A percentile compares a stretch with the other conserved stretches of the same genome.
Evolutionary conservation across 148 eudicot species (phyloP).

Genomic region (Euryodendron excelsum): DNA sequence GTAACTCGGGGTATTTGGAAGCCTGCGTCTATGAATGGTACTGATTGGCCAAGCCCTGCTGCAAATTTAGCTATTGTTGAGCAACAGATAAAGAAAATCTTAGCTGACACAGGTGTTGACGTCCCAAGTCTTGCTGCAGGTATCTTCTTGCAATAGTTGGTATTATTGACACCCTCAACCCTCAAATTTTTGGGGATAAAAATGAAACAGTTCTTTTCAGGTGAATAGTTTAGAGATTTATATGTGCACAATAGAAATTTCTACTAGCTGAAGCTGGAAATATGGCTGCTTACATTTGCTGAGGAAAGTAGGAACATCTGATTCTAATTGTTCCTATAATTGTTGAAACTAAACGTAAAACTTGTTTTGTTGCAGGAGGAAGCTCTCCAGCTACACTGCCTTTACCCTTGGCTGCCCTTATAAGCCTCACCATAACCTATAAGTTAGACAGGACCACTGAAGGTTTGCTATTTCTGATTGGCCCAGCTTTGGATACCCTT

Average conservation of each 20-base stretch:
- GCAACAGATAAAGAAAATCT: slow-evolving; percentile 76
- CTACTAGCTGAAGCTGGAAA: not conserved
- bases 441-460: slow-evolving; percentile 74
- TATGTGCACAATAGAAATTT: not conserved
- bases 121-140: slow-evolving; percentile 83
- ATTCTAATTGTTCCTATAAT: not conserved
- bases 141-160: slow-evolving; percentile 13
- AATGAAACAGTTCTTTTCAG: not conserved
- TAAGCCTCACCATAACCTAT: slow-evolving; percentile 96
- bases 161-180: not conserved
- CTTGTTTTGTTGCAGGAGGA: slow-evolving; percentile 52
- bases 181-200: not conserved
- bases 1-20: slow-evolving; percentile 93
- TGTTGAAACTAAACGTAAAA: not conserved
- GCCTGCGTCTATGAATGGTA: slow-evolving; percentile 94
- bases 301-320: not conserved
- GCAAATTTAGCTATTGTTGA: slow-evolving; percentile 75
- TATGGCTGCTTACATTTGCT: not conserved
- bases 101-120: slow-evolving; percentile 86
- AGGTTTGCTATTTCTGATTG: slow-evolving; percentile 71
- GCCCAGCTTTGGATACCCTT: slow-evolving; percentile 67
- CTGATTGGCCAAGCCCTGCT: slow-evolving; percentile 99
- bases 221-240: not conserved
- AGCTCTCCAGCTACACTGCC: slow-evolving; percentile 77
- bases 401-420: slow-evolving; percentile 85